Base-by-base conservation (phyloP, 2,329 filamentous ascomycete genomes). In the Ophiostoma perfectum region DNA sequence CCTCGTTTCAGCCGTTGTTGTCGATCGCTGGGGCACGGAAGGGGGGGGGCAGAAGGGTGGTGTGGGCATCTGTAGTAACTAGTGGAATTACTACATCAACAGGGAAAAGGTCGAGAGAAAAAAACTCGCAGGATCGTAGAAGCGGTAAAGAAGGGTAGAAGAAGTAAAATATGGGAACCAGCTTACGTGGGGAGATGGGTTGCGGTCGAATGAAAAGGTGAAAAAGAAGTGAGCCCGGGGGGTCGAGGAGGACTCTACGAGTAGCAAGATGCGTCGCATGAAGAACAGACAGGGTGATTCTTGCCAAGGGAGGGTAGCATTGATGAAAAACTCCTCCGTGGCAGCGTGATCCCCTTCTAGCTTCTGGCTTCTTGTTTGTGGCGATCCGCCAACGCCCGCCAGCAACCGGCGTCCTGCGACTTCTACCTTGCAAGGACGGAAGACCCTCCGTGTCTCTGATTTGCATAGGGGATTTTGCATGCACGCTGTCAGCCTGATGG, bases 1-100 rank as follows among this genome's bases (percentile, higher is more conserved):
- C 64, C 68, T 70, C 67, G 65, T 70, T 66, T 64, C 64, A 64
- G 62, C 65, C 66, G 39, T 63, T 41, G 60, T 18, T 41, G 68
- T 44, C 65, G 68, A 69, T 69, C 68, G 65, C 60, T 41, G 60
- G 60, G 47, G 49, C 45, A 47, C 45, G 18, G 14, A 16, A 18
- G 7, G 49, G 49, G 49, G n/a, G 49, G 47, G n/a, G n/a, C 7
- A 52, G 14, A 16, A 49, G 36, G 27, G 44, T 39, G 36, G 44
- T 38, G 64, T 45, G 63, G 63, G 42, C 63, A 64, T 64, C 5
- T 44, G 38, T 41, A 44, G 18, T 9, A 4, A 16, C 5, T 36
- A 36, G 60, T 63, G 7, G 60, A 42, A 63, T 63, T 63, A 18
- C 60, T 63, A 60, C 55, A 52, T 18, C 47, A 52, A 18, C 47